Base-by-base conservation (phyloP, 108 stramenopile species). In the Fragilariopsis cylindrus region DNA sequence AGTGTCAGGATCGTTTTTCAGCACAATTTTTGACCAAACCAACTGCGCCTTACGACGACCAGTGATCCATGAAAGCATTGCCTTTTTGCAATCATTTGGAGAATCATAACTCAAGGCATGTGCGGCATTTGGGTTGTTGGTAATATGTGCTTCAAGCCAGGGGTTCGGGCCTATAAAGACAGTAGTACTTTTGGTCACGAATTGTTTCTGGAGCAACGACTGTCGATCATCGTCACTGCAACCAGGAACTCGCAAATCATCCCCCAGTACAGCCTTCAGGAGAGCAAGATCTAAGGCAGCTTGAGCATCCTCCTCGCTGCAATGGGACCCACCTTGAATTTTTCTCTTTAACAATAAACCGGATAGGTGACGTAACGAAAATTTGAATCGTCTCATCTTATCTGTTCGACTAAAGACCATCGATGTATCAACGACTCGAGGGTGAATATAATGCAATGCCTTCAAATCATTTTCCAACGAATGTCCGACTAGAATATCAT, bases 391-490 rank as follows among this genome's bases (percentile, higher is more conserved):
- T 56, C 82, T 88, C 65, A 78, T 87, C 11, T 45, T 46, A 45
- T 71, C 48, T 5, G 47, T 11, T 46, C 75, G 79, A 52, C 82
- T 81, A 80, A 93, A 98, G 30, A 97, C 47, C 15, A 96, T 70
- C 46, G 95, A 77, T 7, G 97, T 97, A 73, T 98, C 97, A 41
- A 95, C 84, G 11, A 93, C 73, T 18, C 78, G 76, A 47, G 72
- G 64, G 75, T 98, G 97, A 11, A 92, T 75, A 11, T 92, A 80
- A 47, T 81, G 75, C 4, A 92, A 75, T 15, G 95, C 95, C 65
- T 70, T 81, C 11, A 98, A 76, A 80, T 98, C 97, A 74, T 96
- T 95, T 72, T 98, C 97, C 47, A 96, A 76, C 45, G 92, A 94
- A 84, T 98, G 97, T 1, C 96, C 97, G 45, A 97, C 86, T 54